These are phyloP conservation scores for Nothophaeocryptopus gaeumannii DNA, from an alignment of 2,329 filamentous ascomycete species.

Conservation along the genomic window DNA sequence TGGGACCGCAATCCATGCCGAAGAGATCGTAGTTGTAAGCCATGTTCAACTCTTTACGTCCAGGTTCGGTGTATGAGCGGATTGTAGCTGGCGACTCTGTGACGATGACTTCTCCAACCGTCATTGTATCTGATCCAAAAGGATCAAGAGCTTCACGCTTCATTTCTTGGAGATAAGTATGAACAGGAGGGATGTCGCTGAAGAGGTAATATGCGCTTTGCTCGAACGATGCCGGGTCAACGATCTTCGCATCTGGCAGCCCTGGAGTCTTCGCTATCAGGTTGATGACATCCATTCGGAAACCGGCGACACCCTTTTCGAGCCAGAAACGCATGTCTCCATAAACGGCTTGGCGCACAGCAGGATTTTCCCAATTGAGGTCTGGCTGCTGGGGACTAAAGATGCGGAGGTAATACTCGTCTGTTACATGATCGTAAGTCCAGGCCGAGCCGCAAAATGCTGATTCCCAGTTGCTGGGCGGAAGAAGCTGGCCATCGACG, in stretches of 20 bases:
- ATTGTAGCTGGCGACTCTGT: slow-evolving; percentile 48
- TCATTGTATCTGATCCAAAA: slow-evolving; percentile 42
- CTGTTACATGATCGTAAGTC: slow-evolving; percentile 46
- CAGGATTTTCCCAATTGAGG: slow-evolving; percentile 48
- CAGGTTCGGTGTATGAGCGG: slow-evolving; percentile 50
- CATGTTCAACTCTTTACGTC: slow-evolving; percentile 62
- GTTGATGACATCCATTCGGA: slow-evolving; percentile 50
- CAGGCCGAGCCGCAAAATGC: slow-evolving; percentile 41
- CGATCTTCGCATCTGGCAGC: slow-evolving; percentile 42
- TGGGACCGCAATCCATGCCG: slow-evolving; percentile 47
- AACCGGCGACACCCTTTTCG: slow-evolving; percentile 41
- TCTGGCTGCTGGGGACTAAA: slow-evolving; percentile 48
- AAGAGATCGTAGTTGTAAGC: slow-evolving; percentile 68
- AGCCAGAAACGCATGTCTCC: slow-evolving; percentile 50
- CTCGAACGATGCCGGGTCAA: slow-evolving; percentile 30
- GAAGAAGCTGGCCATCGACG: slow-evolving; percentile 51
- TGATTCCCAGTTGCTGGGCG: slow-evolving; percentile 56
- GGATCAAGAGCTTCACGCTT: slow-evolving; percentile 40
- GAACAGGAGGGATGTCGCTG: slow-evolving; percentile 19
- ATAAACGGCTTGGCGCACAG: slow-evolving; percentile 44
- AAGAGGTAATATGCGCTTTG: slow-evolving; percentile 22
- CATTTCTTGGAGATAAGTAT: slow-evolving; percentile 19
- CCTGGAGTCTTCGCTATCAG: slow-evolving; percentile 45
- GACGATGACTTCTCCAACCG: slow-evolving; percentile 50
- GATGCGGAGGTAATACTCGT: slow-evolving; percentile 49